Evolutionary conservation across 345 rosid species (phyloP).

Genomic region (Hibiscus trionum): DNA sequence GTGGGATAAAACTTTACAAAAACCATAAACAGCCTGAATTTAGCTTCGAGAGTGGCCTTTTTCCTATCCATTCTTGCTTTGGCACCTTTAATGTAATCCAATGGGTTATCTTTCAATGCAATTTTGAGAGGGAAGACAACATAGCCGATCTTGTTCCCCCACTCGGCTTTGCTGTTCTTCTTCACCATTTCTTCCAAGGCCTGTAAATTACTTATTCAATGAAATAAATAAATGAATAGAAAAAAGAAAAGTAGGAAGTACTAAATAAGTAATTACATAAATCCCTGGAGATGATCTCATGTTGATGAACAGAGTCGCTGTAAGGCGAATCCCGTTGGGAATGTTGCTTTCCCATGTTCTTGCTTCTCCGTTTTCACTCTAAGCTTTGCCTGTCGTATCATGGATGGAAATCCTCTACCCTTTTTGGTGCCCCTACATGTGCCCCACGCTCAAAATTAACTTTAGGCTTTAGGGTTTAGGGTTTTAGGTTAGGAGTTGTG

Average conservation of each 20-base stretch:
- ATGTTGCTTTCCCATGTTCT: conserved; percentile 2
- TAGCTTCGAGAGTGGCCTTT: conserved; percentile 8
- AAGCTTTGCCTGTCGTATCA: not conserved
- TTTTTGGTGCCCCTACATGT: too few relatives aligned
- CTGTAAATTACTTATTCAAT: conserved; percentile 12
- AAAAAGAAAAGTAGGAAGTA: too few relatives aligned
- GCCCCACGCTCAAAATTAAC: too few relatives aligned
- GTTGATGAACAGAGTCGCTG: conserved; percentile 30
- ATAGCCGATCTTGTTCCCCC: conserved; percentile 38
- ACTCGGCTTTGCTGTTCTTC: conserved; percentile 14
- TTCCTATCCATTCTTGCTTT: conserved; percentile 28
- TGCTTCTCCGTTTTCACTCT: not conserved
- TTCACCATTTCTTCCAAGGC: conserved; percentile 25
- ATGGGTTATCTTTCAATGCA: conserved; percentile 25
- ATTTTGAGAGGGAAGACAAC: conserved; percentile 25
- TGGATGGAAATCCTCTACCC: too few relatives aligned
- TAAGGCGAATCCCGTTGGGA: conserved; percentile 19
- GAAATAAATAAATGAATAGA: not conserved
- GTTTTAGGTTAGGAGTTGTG: too few relatives aligned
- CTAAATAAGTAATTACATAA: conserved; percentile 15
- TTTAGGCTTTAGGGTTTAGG: too few relatives aligned
- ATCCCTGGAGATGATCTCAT: conserved; percentile 30
- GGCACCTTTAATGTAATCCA: conserved; percentile 23
- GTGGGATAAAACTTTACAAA: not conserved
- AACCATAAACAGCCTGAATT: not conserved